These are phyloP conservation scores for Trichophyton simii DNA, from an alignment of 2,329 filamentous ascomycete species.

Conservation along the genomic window DNA sequence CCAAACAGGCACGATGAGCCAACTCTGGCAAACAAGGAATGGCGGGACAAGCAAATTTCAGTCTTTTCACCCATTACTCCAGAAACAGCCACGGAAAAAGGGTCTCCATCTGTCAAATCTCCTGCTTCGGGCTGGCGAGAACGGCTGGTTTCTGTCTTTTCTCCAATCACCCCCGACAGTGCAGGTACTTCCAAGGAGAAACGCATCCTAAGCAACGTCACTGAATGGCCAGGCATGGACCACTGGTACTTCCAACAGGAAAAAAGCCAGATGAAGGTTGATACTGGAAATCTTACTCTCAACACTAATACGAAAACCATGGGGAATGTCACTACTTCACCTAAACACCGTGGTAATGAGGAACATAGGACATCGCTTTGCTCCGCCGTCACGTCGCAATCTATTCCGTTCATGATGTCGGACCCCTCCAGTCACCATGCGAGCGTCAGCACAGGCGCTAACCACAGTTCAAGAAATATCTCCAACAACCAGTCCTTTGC, in stretches of 20 bases:
- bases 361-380: conserved; percentile 8
- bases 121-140: neutral
- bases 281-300: neutral
- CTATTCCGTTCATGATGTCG: conserved; percentile 13
- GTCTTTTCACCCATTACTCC: conserved; percentile 27
- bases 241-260: conserved; percentile 7
- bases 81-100: conserved; percentile 13
- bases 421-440: conserved; percentile 3
- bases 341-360: neutral
- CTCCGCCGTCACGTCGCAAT: conserved; percentile 13
- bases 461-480: conserved; percentile 18
- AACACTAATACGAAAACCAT: neutral
- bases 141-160: conserved; percentile 17
- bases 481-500: conserved; percentile 23
- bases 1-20: conserved; percentile 8
- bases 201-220: conserved; percentile 10
- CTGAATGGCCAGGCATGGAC: conserved; percentile 15
- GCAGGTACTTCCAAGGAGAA: conserved; percentile 8
- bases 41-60: conserved; percentile 14
- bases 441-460: neutral
- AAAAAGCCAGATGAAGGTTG: neutral
- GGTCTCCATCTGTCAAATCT: neutral
- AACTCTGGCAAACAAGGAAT: neutral
- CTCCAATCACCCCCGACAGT: conserved; percentile 23
- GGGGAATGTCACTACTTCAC: neutral